Evolutionary conservation across 345 rosid species (phyloP).

Genomic region (Rhodamnia argentea): DNA sequence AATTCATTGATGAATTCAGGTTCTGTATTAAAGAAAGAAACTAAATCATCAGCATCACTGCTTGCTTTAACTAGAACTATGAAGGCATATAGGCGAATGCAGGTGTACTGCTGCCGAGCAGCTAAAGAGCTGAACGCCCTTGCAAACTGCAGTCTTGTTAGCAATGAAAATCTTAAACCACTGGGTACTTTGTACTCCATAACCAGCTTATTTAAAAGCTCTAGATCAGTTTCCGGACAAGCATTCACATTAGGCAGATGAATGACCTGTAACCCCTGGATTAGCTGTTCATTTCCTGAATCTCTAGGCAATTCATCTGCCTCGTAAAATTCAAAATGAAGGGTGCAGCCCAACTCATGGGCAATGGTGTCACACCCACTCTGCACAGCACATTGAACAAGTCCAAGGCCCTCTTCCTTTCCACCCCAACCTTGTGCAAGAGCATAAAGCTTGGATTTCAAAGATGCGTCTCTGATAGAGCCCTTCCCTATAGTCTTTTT

Average conservation of each 20-base stretch:
- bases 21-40: conserved; percentile 78
- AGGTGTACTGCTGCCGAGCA: conserved; percentile 75
- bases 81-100: conserved; percentile 92
- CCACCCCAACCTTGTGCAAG: conserved; percentile 99
- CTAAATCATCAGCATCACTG: conserved; percentile 66
- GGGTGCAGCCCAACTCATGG: conserved; percentile 74
- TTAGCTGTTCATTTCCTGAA: conserved; percentile 19
- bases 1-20: conserved; percentile 93
- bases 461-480: conserved; percentile 65
- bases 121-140: conserved; percentile 76
- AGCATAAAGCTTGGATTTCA: conserved; percentile 73
- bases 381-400: conserved; percentile 58
- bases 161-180: conserved; percentile 66
- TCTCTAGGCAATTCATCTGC: conserved; percentile 25
- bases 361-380: conserved; percentile 61
- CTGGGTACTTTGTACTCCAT: conserved; percentile 64
- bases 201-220: conserved; percentile 68
- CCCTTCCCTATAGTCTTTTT: conserved; percentile 78
- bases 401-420: conserved; percentile 96
- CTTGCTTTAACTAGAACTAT: conserved; percentile 85
- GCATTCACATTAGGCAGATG: conserved; percentile 49
- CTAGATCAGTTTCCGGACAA: conserved; percentile 57
- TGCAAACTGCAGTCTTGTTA: conserved; percentile 84
- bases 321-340: conserved; percentile 93
- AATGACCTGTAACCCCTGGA: conserved; percentile 62